phyloP scores from a whole-genome alignment of 163 green algal genomes.

The Chloromonas sp. region DNA sequence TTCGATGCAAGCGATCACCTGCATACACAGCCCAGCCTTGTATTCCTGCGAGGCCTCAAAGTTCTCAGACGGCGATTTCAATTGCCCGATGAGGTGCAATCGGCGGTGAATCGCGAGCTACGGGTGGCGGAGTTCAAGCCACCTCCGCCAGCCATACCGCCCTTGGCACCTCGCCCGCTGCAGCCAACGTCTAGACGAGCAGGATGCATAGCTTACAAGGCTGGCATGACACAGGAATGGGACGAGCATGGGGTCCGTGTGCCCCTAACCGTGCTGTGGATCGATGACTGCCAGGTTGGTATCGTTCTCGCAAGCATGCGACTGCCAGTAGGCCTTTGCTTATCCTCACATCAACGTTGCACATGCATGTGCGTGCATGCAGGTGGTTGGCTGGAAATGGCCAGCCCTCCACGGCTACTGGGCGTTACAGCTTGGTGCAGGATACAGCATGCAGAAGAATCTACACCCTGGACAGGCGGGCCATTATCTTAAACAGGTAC shows the following conservation, averaged over 20 bases:
- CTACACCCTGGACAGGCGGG: constrained; percentile 20
- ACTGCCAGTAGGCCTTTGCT: background rate
- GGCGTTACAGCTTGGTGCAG: constrained; percentile 68
- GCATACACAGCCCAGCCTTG: no score
- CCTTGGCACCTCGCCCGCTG: background rate
- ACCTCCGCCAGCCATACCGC: background rate
- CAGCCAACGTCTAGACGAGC: background rate
- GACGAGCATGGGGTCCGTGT: constrained; percentile 81
- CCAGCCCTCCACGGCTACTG: constrained; percentile 65
- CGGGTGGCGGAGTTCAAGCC: background rate
- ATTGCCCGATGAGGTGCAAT: background rate
- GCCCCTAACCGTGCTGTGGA: constrained; percentile 93
- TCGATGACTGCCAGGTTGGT: constrained; percentile 89
- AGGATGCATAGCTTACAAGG: constrained; percentile 56
- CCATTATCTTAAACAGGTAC: constrained; percentile 32
- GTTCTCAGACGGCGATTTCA: background rate
- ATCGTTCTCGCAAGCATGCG: background rate
- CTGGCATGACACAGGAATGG: constrained; percentile 97
- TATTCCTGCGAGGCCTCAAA: background rate
- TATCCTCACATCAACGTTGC: no score
- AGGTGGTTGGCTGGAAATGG: constrained; percentile 77
- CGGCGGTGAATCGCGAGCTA: background rate
- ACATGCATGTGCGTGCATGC: background rate
- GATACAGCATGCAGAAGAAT: constrained; percentile 61
- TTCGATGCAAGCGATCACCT: no score